Percentiles rank a stretch among this genome's conserved stretches.
phyloP scores from a whole-genome alignment of 2,329 filamentous ascomycete species.

The Bipolaris victoriae region DNA sequence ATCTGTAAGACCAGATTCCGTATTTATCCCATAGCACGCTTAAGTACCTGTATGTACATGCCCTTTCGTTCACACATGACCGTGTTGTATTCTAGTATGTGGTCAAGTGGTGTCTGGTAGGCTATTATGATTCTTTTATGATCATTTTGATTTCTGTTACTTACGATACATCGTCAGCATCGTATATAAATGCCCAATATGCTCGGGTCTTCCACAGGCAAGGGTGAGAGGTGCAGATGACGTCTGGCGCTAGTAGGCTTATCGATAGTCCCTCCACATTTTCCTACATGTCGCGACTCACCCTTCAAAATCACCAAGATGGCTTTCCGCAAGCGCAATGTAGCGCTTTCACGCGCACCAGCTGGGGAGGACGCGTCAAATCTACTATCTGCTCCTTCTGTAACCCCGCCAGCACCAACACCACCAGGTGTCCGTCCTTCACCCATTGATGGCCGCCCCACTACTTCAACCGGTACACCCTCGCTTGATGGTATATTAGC shows the following conservation, averaged over 20 bases:
- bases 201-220: too few species aligned
- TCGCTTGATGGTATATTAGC: constrained; percentile 86
- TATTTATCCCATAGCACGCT: too few species aligned
- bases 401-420: constrained; percentile 22
- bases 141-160: too few species aligned
- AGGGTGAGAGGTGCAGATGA: neutral
- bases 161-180: too few species aligned
- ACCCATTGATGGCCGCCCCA: constrained; percentile 82
- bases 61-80: too few species aligned
- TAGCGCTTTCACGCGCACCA: constrained; percentile 57
- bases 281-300: constrained; percentile 16
- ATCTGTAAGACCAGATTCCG: neutral
- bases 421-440: constrained; percentile 74
- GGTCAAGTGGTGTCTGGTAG: too few species aligned
- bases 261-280: constrained; percentile 20
- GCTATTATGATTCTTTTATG: too few species aligned
- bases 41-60: too few species aligned
- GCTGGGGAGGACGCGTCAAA: constrained; percentile 25
- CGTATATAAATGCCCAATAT: too few species aligned
- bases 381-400: constrained; percentile 14
- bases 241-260: constrained; percentile 2
- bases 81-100: too few species aligned
- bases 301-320: constrained; percentile 48
- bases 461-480: constrained; percentile 87
- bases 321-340: constrained; percentile 73